phyloP scores from a whole-genome alignment of 768 basidiomycete species.

The Kondoa malvinella region DNA sequence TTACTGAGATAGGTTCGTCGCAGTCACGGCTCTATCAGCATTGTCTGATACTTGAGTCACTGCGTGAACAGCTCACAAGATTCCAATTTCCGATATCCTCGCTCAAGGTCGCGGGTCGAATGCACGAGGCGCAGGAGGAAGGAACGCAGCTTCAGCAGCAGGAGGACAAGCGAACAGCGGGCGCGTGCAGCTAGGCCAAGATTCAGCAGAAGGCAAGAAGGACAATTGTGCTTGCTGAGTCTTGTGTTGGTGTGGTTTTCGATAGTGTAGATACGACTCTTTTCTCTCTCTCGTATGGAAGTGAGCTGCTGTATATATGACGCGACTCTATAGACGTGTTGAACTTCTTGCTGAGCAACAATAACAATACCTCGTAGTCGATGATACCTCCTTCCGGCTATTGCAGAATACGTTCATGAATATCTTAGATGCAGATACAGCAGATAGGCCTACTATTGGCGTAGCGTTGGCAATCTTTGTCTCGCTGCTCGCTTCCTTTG shows the following conservation, averaged over 20 bases:
- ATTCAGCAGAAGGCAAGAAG: conserved; percentile 29
- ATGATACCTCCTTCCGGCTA: too few relatives aligned
- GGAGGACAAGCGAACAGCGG: conserved; percentile 41
- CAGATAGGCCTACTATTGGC: too few relatives aligned
- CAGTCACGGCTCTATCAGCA: not conserved
- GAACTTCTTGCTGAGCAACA: too few relatives aligned
- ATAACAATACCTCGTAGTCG: too few relatives aligned
- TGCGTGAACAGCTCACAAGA: conserved; percentile 48
- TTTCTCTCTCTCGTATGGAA: too few relatives aligned
- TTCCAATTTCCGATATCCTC: conserved; percentile 81
- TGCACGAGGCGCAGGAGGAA: conserved; percentile 11
- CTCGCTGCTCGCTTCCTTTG: conserved; percentile 64
- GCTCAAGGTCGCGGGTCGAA: conserved; percentile 42
- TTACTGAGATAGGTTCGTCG: conserved; percentile 83
- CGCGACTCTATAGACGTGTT: too few relatives aligned
- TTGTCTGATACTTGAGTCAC: too few relatives aligned
- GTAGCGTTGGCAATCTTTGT: conserved; percentile 27
- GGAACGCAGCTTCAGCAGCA: not conserved
- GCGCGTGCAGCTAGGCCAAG: conserved; percentile 31
- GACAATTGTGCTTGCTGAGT: conserved; percentile 27
- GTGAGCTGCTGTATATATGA: too few relatives aligned
- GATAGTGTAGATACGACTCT: too few relatives aligned
- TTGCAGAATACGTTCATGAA: too few relatives aligned
- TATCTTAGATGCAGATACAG: too few relatives aligned
- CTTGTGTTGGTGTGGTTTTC: not conserved